Evolutionary conservation across 768 basidiomycete genomes (phyloP).

Genomic region (Lactarius sp.): DNA sequence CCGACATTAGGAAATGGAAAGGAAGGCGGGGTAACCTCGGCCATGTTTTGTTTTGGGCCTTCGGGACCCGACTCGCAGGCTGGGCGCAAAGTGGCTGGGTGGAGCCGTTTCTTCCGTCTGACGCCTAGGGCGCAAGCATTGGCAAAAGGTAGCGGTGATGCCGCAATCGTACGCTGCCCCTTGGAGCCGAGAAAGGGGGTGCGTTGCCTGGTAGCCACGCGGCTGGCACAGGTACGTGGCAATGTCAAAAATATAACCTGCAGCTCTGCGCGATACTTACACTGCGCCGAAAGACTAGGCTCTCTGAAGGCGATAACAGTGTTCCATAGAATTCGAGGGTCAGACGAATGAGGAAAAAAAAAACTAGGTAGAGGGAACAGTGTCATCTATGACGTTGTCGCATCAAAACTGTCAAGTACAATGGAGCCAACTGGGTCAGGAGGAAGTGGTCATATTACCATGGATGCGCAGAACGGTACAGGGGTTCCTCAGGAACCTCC

Average conservation of each 20-base stretch:
- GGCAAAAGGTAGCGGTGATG: no score
- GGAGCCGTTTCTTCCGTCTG: no score
- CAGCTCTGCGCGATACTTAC: neutral
- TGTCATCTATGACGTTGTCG: conserved; percentile 10
- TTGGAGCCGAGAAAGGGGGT: neutral
- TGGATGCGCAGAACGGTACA: neutral
- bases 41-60: no score
- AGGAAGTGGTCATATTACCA: neutral
- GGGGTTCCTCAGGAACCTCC: neutral
- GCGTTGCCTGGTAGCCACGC: neutral
- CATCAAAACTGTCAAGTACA: conserved; percentile 8
- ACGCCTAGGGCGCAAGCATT: no score
- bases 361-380: conserved; percentile 1
- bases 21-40: no score
- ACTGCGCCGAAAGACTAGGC: neutral
- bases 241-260: neutral
- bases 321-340: neutral
- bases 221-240: neutral
- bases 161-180: no score
- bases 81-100: no score
- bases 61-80: no score
- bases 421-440: neutral
- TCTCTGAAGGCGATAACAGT: neutral
- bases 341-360: neutral
- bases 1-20: no score